phyloP scores from a whole-genome alignment of 148 eudicot genomes.

The Simmondsia chinensis region DNA sequence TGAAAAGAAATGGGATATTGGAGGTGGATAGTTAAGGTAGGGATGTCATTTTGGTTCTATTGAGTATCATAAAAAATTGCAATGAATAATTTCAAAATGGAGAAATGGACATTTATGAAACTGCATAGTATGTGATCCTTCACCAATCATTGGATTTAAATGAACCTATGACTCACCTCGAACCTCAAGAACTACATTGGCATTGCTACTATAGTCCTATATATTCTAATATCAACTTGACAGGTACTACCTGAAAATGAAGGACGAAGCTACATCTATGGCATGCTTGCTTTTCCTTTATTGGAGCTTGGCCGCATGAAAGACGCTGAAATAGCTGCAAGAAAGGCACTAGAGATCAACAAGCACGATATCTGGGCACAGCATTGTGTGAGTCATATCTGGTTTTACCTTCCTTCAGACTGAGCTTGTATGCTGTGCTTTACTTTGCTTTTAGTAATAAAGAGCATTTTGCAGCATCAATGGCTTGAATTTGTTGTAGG shows the following conservation, averaged over 20 bases:
- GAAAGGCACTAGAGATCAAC: constrained; percentile 61
- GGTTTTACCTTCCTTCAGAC: not conserved
- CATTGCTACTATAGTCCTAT: not conserved
- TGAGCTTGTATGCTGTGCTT: not conserved
- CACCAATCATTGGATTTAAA: too few relatives aligned
- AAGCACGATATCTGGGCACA: constrained; percentile 81
- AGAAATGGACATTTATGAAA: too few relatives aligned
- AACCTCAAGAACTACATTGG: not conserved
- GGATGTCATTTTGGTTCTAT: too few relatives aligned
- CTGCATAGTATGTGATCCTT: too few relatives aligned
- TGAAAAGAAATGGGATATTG: too few relatives aligned
- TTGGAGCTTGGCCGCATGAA: constrained; percentile 70
- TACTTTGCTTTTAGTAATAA: too few relatives aligned
- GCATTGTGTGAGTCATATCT: constrained; percentile 68
- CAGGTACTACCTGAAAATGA: constrained; percentile 66
- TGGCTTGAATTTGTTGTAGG: too few relatives aligned
- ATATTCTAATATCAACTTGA: not conserved
- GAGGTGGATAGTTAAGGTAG: too few relatives aligned
- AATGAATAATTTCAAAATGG: too few relatives aligned
- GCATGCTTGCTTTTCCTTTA: constrained; percentile 88
- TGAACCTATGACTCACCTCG: too few relatives aligned
- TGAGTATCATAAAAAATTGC: too few relatives aligned
- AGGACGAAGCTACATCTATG: constrained; percentile 52
- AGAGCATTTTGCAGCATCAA: too few relatives aligned
- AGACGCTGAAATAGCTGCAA: constrained; percentile 70